Evolutionary conservation across 192 early-diverging fungal genomes (phyloP).

Genomic region (Endogone sp.): DNA sequence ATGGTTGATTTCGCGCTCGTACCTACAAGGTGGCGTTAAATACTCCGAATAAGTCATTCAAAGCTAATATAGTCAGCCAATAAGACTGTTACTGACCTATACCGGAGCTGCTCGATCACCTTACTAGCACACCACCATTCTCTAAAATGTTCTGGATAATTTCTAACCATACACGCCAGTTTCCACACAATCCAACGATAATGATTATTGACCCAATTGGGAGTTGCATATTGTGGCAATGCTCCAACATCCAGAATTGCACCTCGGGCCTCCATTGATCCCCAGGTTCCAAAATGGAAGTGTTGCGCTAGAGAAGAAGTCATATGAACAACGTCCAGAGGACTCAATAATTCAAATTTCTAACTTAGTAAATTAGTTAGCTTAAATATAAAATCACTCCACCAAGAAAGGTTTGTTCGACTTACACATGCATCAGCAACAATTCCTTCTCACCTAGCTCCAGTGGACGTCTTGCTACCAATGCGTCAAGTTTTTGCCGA

Average conservation of each 20-base stretch:
- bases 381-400: too few relatives aligned
- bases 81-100: constrained; percentile 38
- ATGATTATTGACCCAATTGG: constrained; percentile 60
- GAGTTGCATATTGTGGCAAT: constrained; percentile 16
- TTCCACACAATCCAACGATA: constrained; percentile 73
- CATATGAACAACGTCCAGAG: constrained; percentile 26
- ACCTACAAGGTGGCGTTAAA: constrained; percentile 32
- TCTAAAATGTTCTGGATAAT: constrained; percentile 39
- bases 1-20: constrained; percentile 64
- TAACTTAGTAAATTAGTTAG: too few relatives aligned
- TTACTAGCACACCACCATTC: constrained; percentile 34
- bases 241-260: constrained; percentile 41
- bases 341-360: too few relatives aligned
- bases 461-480: not conserved
- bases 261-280: constrained; percentile 36
- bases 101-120: constrained; percentile 49
- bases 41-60: too few relatives aligned
- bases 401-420: too few relatives aligned
- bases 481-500: not conserved
- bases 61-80: too few relatives aligned
- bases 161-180: constrained; percentile 53
- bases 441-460: not conserved
- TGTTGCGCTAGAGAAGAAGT: constrained; percentile 15
- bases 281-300: constrained; percentile 40
- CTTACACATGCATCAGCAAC: not conserved